phyloP scores from a whole-genome alignment of 2,329 filamentous ascomycete genomes.

The Colletotrichum scovillei region DNA sequence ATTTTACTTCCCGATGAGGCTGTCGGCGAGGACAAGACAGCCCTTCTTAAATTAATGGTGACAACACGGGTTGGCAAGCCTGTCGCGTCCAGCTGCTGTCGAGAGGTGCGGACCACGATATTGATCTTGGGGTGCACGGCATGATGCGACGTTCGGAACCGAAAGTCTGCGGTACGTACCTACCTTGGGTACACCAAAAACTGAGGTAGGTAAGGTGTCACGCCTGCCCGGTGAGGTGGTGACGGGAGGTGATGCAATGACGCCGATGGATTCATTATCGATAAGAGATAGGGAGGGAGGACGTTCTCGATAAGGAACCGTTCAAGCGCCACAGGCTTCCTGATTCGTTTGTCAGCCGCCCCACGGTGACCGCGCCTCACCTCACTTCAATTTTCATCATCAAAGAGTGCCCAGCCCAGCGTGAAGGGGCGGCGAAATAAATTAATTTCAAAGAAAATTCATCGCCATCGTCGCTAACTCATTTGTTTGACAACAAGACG shows the following conservation, averaged over 20 bases:
- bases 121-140: conserved; percentile 15
- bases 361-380: conserved; percentile 16
- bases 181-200: background rate
- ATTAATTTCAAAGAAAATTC: background rate
- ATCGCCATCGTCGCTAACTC: conserved; percentile 10
- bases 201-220: background rate
- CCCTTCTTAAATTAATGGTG: background rate
- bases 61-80: background rate
- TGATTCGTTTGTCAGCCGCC: conserved; percentile 38
- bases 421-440: background rate
- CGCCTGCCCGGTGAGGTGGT: too few species aligned
- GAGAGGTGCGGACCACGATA: background rate
- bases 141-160: conserved; percentile 1
- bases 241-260: too few species aligned
- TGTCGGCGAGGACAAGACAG: background rate
- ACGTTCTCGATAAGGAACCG: conserved; percentile 33
- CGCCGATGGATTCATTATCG: background rate
- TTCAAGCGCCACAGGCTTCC: conserved; percentile 17
- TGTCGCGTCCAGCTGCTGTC: background rate
- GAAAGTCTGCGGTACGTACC: background rate
- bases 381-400: conserved; percentile 33
- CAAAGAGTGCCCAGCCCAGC: background rate
- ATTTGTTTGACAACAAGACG: background rate
- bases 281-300: conserved; percentile 3
- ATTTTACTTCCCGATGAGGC: conserved; percentile 1